Evolutionary conservation across 2,329 filamentous ascomycete species (phyloP).

Genomic region (Ascochyta viciae-villosae): DNA sequence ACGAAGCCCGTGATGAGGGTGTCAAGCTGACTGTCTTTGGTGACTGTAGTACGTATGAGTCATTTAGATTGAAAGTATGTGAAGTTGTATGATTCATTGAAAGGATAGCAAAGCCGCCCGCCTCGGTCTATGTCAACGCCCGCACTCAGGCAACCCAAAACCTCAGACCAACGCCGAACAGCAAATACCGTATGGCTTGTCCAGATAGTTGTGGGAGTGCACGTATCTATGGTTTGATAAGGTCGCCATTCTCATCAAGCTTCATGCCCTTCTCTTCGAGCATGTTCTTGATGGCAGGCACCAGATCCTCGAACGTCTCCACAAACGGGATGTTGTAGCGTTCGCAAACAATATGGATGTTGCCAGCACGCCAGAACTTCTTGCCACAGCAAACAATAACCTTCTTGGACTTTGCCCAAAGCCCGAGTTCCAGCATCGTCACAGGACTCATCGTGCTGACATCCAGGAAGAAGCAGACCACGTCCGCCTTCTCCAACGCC

Average conservation of each 20-base stretch:
- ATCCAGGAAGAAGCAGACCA: conserved; percentile 66
- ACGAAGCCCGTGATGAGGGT: neutral
- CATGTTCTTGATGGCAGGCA: conserved; percentile 43
- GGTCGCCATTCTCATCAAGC: conserved; percentile 23
- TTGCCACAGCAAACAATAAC: conserved; percentile 62
- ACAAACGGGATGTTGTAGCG: conserved; percentile 57
- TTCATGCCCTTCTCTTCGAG: conserved; percentile 39
- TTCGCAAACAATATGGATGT: conserved; percentile 65
- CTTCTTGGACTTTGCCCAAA: conserved; percentile 56
- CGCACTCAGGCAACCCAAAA: neutral
- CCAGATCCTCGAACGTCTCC: conserved; percentile 53
- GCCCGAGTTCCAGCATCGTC: conserved; percentile 67
- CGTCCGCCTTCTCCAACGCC: conserved; percentile 60
- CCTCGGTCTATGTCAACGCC: neutral
- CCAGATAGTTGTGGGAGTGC: neutral
- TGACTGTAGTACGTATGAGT: too few relatives aligned
- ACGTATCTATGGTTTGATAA: neutral
- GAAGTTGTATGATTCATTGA: too few relatives aligned
- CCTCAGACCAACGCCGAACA: neutral
- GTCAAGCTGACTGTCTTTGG: neutral
- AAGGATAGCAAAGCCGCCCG: too few relatives aligned
- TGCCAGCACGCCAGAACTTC: conserved; percentile 65
- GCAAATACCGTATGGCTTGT: neutral
- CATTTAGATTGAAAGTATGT: too few relatives aligned
- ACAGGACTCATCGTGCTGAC: conserved; percentile 61